These are phyloP conservation scores for Trichocladium uniseriatum DNA, from an alignment of 495 filamentous ascomycete genomes.

Conservation along the genomic window DNA sequence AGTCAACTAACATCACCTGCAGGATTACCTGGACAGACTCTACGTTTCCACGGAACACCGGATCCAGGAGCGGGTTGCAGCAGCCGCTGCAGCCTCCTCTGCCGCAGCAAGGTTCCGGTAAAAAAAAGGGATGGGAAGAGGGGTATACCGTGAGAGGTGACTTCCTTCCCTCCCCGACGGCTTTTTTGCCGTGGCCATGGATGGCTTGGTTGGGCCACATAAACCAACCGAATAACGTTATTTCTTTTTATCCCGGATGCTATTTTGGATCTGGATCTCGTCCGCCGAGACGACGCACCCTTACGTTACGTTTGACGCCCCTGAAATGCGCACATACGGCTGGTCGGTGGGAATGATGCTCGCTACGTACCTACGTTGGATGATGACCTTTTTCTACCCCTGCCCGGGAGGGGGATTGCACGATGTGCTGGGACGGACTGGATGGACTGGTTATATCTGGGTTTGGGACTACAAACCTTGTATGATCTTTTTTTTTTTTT, in stretches of 20 bases:
- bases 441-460: too few species aligned
- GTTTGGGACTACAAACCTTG: too few species aligned
- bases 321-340: too few species aligned
- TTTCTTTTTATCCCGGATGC: not conserved
- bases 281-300: too few species aligned
- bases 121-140: conserved; percentile 1
- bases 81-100: conserved; percentile 31
- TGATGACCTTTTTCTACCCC: not conserved
- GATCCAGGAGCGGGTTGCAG: conserved; percentile 55
- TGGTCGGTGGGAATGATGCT: too few species aligned
- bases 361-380: too few species aligned
- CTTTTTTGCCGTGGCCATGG: not conserved
- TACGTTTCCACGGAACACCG: conserved; percentile 59
- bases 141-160: not conserved
- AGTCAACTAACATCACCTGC: too few species aligned
- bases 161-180: not conserved
- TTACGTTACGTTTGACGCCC: too few species aligned
- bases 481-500: too few species aligned
- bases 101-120: conserved; percentile 37
- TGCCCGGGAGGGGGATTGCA: too few species aligned
- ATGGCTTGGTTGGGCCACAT: not conserved
- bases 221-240: conserved; percentile 2
- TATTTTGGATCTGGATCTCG: not conserved
- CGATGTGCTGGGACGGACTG: too few species aligned
- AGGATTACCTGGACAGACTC: conserved; percentile 61